Evolutionary conservation across 805 yeast genomes (phyloP).

Genomic region (Suhomyces canberraensis): DNA sequence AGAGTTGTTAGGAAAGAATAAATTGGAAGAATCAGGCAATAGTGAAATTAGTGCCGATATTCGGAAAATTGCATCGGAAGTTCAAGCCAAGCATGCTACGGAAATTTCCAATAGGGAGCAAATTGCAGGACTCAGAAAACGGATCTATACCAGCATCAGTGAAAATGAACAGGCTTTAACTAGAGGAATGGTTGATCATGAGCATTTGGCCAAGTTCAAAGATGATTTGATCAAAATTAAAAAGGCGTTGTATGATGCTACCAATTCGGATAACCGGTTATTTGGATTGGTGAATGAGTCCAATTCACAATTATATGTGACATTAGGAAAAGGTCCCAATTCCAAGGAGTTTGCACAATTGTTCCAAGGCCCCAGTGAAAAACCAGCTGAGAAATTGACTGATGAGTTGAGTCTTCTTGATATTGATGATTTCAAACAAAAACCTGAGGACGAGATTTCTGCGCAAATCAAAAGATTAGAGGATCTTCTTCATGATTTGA

Average conservation of each 20-base stretch:
- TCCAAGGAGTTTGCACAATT: slow-evolving; percentile 37
- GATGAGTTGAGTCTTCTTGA: slow-evolving; percentile 58
- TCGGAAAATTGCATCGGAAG: slow-evolving; percentile 18
- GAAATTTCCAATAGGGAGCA: slow-evolving; percentile 33
- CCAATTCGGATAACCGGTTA: slow-evolving; percentile 55
- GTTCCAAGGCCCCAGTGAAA: slow-evolving; percentile 14
- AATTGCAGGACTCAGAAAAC: slow-evolving; percentile 30
- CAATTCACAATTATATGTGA: slow-evolving; percentile 21
- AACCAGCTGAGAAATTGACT: slow-evolving; percentile 2
- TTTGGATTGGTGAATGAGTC: slow-evolving; percentile 43
- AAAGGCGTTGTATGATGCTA: slow-evolving; percentile 59
- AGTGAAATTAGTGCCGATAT: slow-evolving; percentile 34
- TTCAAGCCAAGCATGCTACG: slow-evolving; percentile 23
- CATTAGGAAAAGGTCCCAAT: slow-evolving; percentile 39
- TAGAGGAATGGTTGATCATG: slow-evolving; percentile 5
- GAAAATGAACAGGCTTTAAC: slow-evolving; percentile 23
- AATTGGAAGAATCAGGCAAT: slow-evolving; percentile 2
- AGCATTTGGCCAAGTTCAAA: slow-evolving; percentile 25
- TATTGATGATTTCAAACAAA: slow-evolving; percentile 50
- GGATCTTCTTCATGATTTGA: slow-evolving; percentile 56
- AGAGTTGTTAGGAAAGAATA: slow-evolving; percentile 24
- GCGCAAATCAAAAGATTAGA: slow-evolving; percentile 50
- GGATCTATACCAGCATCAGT: slow-evolving; percentile 35
- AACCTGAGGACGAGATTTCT: slow-evolving; percentile 23
- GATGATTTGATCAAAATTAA: slow-evolving; percentile 58